phyloP scores from a whole-genome alignment of 305 asterid genomes.

The Solanum hybrid region DNA sequence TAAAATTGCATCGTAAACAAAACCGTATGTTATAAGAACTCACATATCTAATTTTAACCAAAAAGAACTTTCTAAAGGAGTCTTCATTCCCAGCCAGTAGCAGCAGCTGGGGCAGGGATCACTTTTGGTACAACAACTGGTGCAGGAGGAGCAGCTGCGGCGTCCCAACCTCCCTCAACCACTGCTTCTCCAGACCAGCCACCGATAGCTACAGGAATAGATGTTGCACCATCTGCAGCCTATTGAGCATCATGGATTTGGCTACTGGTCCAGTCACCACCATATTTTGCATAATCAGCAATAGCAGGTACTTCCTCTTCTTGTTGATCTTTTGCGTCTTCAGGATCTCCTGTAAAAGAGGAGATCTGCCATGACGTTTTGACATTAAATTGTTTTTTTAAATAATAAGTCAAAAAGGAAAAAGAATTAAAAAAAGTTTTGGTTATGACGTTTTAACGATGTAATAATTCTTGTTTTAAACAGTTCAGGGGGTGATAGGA shows the following conservation, averaged over 20 bases:
- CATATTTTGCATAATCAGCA: constrained; percentile 37
- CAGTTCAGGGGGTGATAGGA: too few relatives aligned
- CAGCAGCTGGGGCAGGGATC: not conserved
- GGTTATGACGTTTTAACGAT: too few relatives aligned
- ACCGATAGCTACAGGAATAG: constrained; percentile 14
- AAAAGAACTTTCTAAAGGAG: not conserved
- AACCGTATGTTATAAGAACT: not conserved
- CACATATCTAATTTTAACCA: not conserved
- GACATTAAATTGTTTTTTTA: too few relatives aligned
- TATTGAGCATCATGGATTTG: constrained; percentile 41
- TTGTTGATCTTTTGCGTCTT: constrained; percentile 43
- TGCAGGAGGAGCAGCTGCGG: constrained; percentile 9
- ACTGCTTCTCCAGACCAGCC: constrained; percentile 32
- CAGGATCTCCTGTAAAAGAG: constrained; percentile 57
- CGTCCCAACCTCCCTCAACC: constrained; percentile 20
- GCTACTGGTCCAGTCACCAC: constrained; percentile 35
- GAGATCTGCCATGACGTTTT: constrained; percentile 21
- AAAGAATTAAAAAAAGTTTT: too few relatives aligned
- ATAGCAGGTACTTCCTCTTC: constrained; percentile 37
- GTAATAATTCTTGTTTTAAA: too few relatives aligned
- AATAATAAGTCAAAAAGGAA: too few relatives aligned
- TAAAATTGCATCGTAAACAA: not conserved
- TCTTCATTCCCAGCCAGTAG: constrained; percentile 18
- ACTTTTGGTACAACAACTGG: not conserved
- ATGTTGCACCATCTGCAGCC: constrained; percentile 21